These are phyloP conservation scores for Nymphaea thermarum DNA, from an alignment of 164 flowering plant species.

Conservation along the genomic window DNA sequence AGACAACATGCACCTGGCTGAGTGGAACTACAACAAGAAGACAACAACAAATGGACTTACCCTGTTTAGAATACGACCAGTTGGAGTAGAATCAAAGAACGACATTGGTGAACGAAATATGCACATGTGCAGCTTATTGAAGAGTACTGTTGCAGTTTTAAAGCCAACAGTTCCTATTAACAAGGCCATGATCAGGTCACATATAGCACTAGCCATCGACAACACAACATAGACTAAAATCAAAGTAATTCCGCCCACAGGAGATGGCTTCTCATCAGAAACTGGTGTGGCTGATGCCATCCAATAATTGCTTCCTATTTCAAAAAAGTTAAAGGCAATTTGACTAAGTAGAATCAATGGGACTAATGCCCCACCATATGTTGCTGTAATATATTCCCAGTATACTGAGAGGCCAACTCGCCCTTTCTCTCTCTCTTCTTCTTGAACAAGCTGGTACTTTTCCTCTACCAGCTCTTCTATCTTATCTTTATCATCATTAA, in stretches of 20 bases:
- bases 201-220: slow-evolving; percentile 57
- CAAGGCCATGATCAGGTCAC: slow-evolving; percentile 39
- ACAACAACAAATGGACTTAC: slow-evolving; percentile 23
- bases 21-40: background rate
- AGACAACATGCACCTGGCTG: too few relatives aligned
- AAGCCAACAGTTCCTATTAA: slow-evolving; percentile 51
- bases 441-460: slow-evolving; percentile 70
- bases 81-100: slow-evolving; percentile 93
- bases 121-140: slow-evolving; percentile 66
- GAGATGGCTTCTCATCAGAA: slow-evolving; percentile 36
- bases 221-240: slow-evolving; percentile 54
- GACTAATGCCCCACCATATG: slow-evolving; percentile 67
- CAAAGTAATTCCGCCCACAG: slow-evolving; percentile 29
- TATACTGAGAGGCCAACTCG: slow-evolving; percentile 63
- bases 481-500: slow-evolving; percentile 16
- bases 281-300: slow-evolving; percentile 89
- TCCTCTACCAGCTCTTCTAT: slow-evolving; percentile 25
- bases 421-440: slow-evolving; percentile 96
- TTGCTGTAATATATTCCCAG: slow-evolving; percentile 61
- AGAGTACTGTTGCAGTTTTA: slow-evolving; percentile 64
- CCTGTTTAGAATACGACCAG: slow-evolving; percentile 76
- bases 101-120: slow-evolving; percentile 95
- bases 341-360: slow-evolving; percentile 53
- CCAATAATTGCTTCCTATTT: slow-evolving; percentile 92
- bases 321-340: slow-evolving; percentile 52